Conservation (phyloP, 208 protist genomes). For the Balamuthia mandrillaris region DNA sequence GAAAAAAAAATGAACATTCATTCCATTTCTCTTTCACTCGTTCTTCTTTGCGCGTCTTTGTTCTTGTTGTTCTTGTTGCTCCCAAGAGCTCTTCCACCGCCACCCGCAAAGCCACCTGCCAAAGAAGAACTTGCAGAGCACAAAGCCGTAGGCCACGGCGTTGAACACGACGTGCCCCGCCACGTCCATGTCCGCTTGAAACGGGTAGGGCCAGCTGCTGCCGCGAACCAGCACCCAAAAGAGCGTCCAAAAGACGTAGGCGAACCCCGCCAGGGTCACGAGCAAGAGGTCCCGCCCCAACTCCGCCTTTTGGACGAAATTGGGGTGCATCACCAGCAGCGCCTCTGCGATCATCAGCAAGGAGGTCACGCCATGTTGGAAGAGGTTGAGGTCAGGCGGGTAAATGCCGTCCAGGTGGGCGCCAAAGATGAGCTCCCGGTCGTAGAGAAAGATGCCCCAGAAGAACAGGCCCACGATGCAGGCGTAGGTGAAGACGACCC, state of each 20-base stretch:
- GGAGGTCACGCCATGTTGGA: background rate
- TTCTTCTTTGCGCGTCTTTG: too few relatives aligned
- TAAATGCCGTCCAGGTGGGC: background rate
- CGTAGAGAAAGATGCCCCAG: conserved; percentile 20
- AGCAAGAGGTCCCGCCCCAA: background rate
- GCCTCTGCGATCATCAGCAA: background rate
- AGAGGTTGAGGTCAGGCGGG: conserved; percentile 5
- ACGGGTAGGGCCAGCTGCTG: background rate
- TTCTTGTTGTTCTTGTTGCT: too few relatives aligned
- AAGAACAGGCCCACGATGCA: conserved; percentile 11
- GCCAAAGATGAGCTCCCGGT: background rate
- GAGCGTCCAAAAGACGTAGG: background rate
- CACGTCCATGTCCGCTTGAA: background rate
- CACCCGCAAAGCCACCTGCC: too few relatives aligned
- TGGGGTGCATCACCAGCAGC: background rate
- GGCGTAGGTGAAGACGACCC: background rate
- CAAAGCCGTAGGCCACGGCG: too few relatives aligned
- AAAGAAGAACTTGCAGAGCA: too few relatives aligned
- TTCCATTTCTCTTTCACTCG: too few relatives aligned
- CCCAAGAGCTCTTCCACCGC: too few relatives aligned
- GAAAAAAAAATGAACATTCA: too few relatives aligned
- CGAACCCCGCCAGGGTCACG: background rate
- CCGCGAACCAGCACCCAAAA: background rate
- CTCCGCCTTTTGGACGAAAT: background rate
- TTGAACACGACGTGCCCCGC: background rate